These are phyloP conservation scores for Candida pseudoviswanathii DNA, from an alignment of 1,139 yeast species.

Conservation along the genomic window DNA sequence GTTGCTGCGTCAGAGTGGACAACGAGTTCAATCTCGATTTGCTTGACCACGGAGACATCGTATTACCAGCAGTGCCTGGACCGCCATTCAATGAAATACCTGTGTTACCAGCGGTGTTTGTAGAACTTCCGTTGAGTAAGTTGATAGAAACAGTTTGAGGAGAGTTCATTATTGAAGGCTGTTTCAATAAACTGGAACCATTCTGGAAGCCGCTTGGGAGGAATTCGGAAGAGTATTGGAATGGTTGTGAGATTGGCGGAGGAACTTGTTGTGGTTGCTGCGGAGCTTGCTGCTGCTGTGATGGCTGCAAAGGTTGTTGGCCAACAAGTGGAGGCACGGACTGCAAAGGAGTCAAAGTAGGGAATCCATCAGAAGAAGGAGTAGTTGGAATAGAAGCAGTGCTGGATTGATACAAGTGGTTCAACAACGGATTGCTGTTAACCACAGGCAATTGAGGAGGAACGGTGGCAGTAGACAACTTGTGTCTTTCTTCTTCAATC, in stretches of 20 bases:
- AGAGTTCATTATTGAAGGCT: conserved; percentile 9
- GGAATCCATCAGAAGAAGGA: conserved; percentile 17
- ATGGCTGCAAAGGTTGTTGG: conserved; percentile 2
- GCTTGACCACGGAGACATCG: conserved; percentile 17
- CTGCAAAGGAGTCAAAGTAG: conserved; percentile 15
- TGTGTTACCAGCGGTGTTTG: background rate
- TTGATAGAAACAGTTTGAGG: conserved; percentile 13
- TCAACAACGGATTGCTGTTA: conserved; percentile 29
- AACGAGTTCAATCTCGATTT: conserved; percentile 17
- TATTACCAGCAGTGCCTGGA: conserved; percentile 2
- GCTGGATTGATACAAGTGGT: conserved; percentile 37
- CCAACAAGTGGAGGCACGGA: conserved; percentile 11
- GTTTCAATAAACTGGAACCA: conserved; percentile 1
- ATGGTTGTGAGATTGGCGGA: conserved; percentile 5
- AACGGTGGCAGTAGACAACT: conserved; percentile 4
- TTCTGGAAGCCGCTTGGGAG: conserved; percentile 6
- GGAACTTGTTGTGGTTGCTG: background rate
- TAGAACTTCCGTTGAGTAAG: conserved; percentile 9
- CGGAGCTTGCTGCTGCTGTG: background rate
- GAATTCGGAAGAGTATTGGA: conserved; percentile 8
- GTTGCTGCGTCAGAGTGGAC: conserved; percentile 10
- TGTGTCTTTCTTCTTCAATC: conserved; percentile 10
- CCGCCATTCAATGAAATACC: conserved; percentile 1
- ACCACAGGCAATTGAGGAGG: background rate
- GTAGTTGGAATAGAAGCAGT: conserved; percentile 29